Evolutionary conservation across 495 filamentous ascomycete species (phyloP).

Genomic region (Aspergillus nanangensis): DNA sequence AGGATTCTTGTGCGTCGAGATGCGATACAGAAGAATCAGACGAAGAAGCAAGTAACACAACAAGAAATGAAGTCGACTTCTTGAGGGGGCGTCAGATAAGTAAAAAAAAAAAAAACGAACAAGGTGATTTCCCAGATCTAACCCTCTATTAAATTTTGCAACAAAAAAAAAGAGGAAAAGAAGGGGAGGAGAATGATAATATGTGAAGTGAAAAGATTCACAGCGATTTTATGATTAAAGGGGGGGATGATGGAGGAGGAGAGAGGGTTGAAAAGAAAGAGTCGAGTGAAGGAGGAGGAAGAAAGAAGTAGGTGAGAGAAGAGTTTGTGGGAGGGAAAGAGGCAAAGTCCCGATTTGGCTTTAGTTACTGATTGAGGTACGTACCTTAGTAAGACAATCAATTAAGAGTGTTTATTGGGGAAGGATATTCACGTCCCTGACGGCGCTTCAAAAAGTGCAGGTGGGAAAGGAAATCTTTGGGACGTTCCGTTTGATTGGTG

Average conservation of each 20-base stretch:
- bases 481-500: too few relatives aligned
- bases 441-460: not conserved
- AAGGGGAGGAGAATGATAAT: slow-evolving; percentile 25
- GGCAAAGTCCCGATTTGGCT: slow-evolving; percentile 2
- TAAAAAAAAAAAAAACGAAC: slow-evolving; percentile 16
- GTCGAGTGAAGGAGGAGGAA: slow-evolving; percentile 23
- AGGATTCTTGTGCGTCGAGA: too few relatives aligned
- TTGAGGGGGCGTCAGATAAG: not conserved
- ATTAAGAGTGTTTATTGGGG: not conserved
- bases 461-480: too few relatives aligned
- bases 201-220: slow-evolving; percentile 35
- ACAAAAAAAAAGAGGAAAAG: slow-evolving; percentile 23
- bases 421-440: not conserved
- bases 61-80: slow-evolving; percentile 2
- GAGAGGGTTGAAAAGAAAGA: slow-evolving; percentile 28
- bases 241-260: slow-evolving; percentile 22
- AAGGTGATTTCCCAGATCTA: slow-evolving; percentile 26
- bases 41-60: slow-evolving; percentile 8
- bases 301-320: slow-evolving; percentile 24
- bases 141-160: slow-evolving; percentile 26
- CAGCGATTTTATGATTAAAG: slow-evolving; percentile 14
- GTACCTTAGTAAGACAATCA: too few relatives aligned
- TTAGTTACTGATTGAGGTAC: too few relatives aligned
- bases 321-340: slow-evolving; percentile 33
- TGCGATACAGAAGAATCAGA: not conserved